Base-by-base conservation (phyloP, 2,329 filamentous ascomycete species). In the Diplodia sapinea region DNA sequence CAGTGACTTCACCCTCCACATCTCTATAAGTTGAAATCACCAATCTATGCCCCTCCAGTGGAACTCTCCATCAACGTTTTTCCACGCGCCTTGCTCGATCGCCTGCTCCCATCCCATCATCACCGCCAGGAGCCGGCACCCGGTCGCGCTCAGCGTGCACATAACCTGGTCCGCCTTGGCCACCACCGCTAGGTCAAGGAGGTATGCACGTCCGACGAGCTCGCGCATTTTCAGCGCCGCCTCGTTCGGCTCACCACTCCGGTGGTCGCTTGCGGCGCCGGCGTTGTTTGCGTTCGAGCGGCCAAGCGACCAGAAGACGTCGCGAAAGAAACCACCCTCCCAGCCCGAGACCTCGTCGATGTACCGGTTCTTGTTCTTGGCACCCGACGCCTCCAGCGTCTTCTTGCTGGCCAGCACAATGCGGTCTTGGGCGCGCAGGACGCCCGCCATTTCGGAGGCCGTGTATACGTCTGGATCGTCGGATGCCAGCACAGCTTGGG, bases 251-350 rank as follows among this genome's bases (percentile, higher is more conserved):
- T 72, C 66, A 82, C 82, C 50, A 20, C 20, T 62, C 26, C 12
- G 33, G 57, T 50, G 31, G n/a, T 29, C n/a, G 43, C 43, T 20
- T 7, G 43, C 43, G 15, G 70, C 23, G 17, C 20, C 54, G 20
- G 71, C 72, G 4, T 82, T 62, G 82, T 9, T 76, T 73, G 17
- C 75, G 69, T 72, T 71, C 6, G 78, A 75, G 65, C 75, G 71
- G 4, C 91, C 93, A 0, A 96, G 82, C 62, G 88, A 90, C 87
- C 91, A 94, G 79, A 96, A 96, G 79, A 95, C 89, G 73, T 88
- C 86, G 15, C 86, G 85, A 79, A 91, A 96, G 82, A 96, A 96
- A 1, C 93, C 93, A 20, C 93, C 92, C 76, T 96, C 92, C 92
- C 92, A 96, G 36, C 92, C 93, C 50, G 92, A 88, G 1, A 89